Percentiles rank a stretch among this genome's conserved stretches.
phyloP scores from a whole-genome alignment of 345 rosid species.

The Populus nigra region DNA sequence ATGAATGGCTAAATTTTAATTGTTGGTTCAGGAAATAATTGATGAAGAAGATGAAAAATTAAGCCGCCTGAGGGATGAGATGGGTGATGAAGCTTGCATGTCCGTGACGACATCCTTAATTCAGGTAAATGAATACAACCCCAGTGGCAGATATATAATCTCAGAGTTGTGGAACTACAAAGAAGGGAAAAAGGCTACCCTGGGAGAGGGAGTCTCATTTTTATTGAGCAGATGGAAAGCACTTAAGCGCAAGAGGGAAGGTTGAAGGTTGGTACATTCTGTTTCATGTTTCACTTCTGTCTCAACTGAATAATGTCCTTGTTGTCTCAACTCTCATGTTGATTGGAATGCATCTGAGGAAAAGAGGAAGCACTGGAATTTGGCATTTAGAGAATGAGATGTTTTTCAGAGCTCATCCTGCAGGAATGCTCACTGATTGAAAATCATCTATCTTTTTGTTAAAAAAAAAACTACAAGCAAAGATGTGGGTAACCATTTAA shows the following conservation, averaged over 20 bases:
- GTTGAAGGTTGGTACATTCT: slow-evolving; percentile 13
- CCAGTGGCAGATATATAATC: slow-evolving; percentile 81
- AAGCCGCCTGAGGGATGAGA: slow-evolving; percentile 49
- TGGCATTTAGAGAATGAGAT: not conserved
- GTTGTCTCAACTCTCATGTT: not conserved
- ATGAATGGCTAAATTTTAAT: slow-evolving; percentile 1
- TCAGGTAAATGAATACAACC: slow-evolving; percentile 85
- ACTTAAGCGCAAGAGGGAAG: slow-evolving; percentile 37
- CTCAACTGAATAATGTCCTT: not conserved
- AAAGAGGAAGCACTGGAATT: not conserved
- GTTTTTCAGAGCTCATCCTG: not conserved
- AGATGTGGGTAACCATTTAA: not conserved
- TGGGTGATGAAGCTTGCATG: slow-evolving; percentile 55
- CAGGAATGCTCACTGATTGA: not conserved
- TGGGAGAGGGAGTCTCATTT: slow-evolving; percentile 58
- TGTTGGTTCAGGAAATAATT: slow-evolving; percentile 57
- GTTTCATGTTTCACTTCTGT: not conserved
- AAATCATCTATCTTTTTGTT: not conserved
- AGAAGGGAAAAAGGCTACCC: slow-evolving; percentile 59
- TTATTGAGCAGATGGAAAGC: slow-evolving; percentile 53
- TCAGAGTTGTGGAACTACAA: slow-evolving; percentile 78
- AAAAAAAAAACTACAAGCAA: not conserved
- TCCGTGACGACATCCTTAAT: slow-evolving; percentile 60
- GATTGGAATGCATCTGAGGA: not conserved
- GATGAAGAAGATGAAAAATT: slow-evolving; percentile 65